A percentile compares a stretch with the other conserved stretches of the same genome.
These are phyloP conservation scores for Tolypocladium amazonense DNA, from an alignment of 2,329 filamentous ascomycete genomes.

Conservation along the genomic window DNA sequence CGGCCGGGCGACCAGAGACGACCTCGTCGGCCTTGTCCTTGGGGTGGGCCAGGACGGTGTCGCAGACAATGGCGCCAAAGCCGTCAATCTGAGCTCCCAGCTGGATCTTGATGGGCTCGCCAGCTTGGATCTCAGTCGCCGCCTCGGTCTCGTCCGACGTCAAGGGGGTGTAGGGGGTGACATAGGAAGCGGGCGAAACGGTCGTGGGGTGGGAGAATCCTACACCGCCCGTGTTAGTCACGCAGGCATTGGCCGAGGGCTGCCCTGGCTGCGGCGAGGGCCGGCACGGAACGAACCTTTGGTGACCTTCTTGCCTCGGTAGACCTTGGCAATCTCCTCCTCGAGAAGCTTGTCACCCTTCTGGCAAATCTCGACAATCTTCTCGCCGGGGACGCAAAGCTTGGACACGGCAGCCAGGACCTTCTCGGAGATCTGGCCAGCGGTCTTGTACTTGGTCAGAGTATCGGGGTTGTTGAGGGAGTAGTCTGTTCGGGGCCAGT, in stretches of 20 bases:
- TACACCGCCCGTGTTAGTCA: slow-evolving; percentile 19
- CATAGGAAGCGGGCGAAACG: slow-evolving; percentile 83
- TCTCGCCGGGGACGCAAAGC: slow-evolving; percentile 71
- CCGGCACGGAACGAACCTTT: slow-evolving; percentile 55
- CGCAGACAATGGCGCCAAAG: slow-evolving; percentile 91
- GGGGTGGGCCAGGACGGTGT: slow-evolving; percentile 68
- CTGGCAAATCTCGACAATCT: slow-evolving; percentile 90
- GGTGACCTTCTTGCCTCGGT: slow-evolving; percentile 92
- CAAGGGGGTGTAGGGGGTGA: slow-evolving; percentile 94
- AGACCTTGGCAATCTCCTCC: slow-evolving; percentile 90
- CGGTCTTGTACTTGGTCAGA: slow-evolving; percentile 98
- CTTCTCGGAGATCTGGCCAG: slow-evolving; percentile 89
- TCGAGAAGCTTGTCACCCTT: slow-evolving; percentile 91
- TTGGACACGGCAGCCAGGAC: slow-evolving; percentile 76
- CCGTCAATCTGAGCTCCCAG: slow-evolving; percentile 98
- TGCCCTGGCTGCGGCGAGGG: not conserved
- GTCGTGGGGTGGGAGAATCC: slow-evolving; percentile 91
- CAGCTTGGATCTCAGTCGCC: slow-evolving; percentile 64
- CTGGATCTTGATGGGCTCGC: slow-evolving; percentile 92
- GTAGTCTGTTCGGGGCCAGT: slow-evolving; percentile 51
- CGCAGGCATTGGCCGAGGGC: not conserved
- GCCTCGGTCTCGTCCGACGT: slow-evolving; percentile 81
- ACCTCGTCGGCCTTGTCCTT: slow-evolving; percentile 50
- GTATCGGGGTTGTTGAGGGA: slow-evolving; percentile 86
- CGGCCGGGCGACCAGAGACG: slow-evolving; percentile 68